Conservation (phyloP, 495 filamentous ascomycete species). For the Apiosordaria backusii region DNA sequence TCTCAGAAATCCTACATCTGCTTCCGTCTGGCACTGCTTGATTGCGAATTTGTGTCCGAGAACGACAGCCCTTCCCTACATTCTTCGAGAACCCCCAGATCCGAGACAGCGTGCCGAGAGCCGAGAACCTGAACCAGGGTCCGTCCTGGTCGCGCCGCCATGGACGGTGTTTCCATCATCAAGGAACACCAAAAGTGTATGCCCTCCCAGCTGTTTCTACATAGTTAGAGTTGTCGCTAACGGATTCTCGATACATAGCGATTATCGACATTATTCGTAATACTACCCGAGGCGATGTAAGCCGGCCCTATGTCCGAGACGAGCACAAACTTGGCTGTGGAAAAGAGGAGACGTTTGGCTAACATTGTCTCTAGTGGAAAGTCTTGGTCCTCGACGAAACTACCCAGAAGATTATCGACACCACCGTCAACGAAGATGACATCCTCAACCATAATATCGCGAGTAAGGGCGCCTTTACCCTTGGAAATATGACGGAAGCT, state of each 20-base stretch:
- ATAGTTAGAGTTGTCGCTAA: background rate
- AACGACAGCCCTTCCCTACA: background rate
- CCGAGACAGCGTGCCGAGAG: background rate
- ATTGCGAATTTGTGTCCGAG: background rate
- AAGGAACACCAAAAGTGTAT: slow-evolving; percentile 36
- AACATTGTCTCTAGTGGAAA: slow-evolving; percentile 69
- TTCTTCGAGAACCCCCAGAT: background rate
- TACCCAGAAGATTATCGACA: slow-evolving; percentile 77
- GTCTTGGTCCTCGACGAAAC: slow-evolving; percentile 81
- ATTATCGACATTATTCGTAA: slow-evolving; percentile 53
- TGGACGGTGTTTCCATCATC: slow-evolving; percentile 37
- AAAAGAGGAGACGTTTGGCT: slow-evolving; percentile 12
- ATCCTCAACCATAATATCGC: slow-evolving; percentile 93
- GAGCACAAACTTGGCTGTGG: slow-evolving; percentile 1
- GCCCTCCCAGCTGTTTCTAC: background rate
- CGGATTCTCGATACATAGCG: slow-evolving; percentile 5
- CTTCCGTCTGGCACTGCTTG: background rate
- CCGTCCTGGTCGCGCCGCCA: slow-evolving; percentile 20
- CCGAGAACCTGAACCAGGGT: slow-evolving; percentile 14
- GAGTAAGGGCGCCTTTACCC: slow-evolving; percentile 54
- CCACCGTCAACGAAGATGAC: slow-evolving; percentile 87
- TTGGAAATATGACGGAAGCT: slow-evolving; percentile 10
- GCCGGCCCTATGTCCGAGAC: slow-evolving; percentile 22
- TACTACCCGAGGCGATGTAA: slow-evolving; percentile 54
- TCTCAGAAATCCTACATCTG: background rate